Evolutionary conservation across 2,329 filamentous ascomycete genomes (phyloP), one percentile per base, ranked within the genome.

Genomic region (Penicillium sp.): DNA sequence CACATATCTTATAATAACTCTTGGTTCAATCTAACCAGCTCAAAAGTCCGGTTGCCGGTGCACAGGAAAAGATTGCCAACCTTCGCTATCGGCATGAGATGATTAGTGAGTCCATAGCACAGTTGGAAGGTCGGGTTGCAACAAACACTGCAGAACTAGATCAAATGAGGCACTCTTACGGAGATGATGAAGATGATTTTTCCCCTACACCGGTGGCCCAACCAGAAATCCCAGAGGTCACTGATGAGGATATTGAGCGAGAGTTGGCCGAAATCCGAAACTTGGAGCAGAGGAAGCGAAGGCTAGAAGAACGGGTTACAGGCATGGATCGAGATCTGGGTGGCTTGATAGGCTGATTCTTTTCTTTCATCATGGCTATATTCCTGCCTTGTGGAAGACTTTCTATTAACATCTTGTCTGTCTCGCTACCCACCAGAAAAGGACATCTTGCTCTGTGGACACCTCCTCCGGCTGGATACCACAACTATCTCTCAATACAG

Each of bases 41-140:
- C 10, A 1, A 40, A 40, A 85, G 83, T 70, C 88, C 91, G 34
- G 82, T 96, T 29, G 84, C 89, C 0, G 92, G 92, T 5, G 91
- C 90, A 5, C 74, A 83, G 16, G 91, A 96, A 68, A 84, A 87
- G 60, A 95, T 97, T 63, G 79, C 85, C 0, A 80, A 81, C 40
- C 81, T 96, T 68, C 82, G 92, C 59, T 82, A 84, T 53, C 87
- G 90, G 67, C 84, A 93, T 72, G 81, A 84, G 39, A 82, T 90
- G 66, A 83, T 94, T 58, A 81, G 81, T 33, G 85, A 85, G 47
- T 96, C 92, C 23, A 80, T 94, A 67, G 84, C 83, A 11, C 89
- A 91, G 65, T 92, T 96, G 67, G 92, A 97, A 76, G 81, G 82
- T 13, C 87, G 87, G 53, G 90, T 97, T 2, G 84, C 86, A 8